Conservation (phyloP, 1,284 basidiomycete species). For the Pseudozyma sp. region DNA sequence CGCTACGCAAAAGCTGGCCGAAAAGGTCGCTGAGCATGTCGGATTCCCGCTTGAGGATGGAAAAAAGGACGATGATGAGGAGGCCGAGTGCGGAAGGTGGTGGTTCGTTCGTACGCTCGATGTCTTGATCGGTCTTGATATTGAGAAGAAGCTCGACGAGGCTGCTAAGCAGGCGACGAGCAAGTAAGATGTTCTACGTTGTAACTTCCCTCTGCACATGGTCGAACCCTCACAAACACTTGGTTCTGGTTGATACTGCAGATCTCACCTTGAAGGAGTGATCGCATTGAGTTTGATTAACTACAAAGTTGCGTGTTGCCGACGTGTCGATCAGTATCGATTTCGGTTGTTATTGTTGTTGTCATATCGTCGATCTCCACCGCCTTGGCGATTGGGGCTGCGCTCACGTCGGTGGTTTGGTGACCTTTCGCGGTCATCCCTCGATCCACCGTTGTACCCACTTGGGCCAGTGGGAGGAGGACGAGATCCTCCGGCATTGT, state of each 20-base stretch:
- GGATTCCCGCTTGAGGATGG: slow-evolving; percentile 44
- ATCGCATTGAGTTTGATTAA: neutral
- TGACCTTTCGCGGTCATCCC: slow-evolving; percentile 27
- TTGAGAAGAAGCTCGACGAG: slow-evolving; percentile 50
- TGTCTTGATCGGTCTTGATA: slow-evolving; percentile 49
- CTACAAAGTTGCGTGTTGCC: neutral
- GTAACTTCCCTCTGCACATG: neutral
- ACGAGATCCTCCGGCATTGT: slow-evolving; percentile 2
- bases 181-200: slow-evolving; percentile 1
- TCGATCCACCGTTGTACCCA: neutral
- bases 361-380: slow-evolving; percentile 4
- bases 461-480: slow-evolving; percentile 8
- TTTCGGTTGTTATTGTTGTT: slow-evolving; percentile 34
- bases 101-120: slow-evolving; percentile 52
- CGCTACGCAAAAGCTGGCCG: slow-evolving; percentile 28
- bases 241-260: neutral
- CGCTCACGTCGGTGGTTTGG: slow-evolving; percentile 30
- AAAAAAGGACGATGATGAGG: slow-evolving; percentile 27
- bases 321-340: slow-evolving; percentile 24
- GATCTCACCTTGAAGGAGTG: neutral
- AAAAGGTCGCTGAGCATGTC: slow-evolving; percentile 42
- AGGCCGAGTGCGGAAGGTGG: slow-evolving; percentile 43
- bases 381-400: slow-evolving; percentile 25
- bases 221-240: neutral
- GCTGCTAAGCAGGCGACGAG: slow-evolving; percentile 29